A percentile compares a stretch with the other conserved stretches of the same genome.
These are phyloP conservation scores for Mycena olivaceomarginata DNA, from an alignment of 768 basidiomycete genomes.

Conservation along the genomic window DNA sequence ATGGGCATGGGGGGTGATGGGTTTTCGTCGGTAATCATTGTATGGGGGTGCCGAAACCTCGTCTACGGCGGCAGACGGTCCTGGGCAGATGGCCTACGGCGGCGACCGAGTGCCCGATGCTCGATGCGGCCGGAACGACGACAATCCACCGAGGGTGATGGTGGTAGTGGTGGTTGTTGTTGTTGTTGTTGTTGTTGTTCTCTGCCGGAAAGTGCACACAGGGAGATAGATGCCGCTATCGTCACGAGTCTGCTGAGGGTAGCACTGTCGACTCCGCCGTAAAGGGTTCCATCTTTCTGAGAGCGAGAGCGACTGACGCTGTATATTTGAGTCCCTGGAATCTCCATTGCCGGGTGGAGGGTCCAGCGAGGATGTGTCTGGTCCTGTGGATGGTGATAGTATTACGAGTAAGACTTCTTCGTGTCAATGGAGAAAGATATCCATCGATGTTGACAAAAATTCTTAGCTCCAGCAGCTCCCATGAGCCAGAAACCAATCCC, in stretches of 20 bases:
- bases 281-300: conserved; percentile 15
- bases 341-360: conserved; percentile 16
- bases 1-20: too few relatives aligned
- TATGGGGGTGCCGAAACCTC: too few relatives aligned
- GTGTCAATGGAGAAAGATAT: conserved; percentile 14
- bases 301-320: background rate
- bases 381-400: conserved; percentile 17
- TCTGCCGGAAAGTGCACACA: conserved; percentile 23
- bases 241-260: conserved; percentile 19
- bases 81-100: too few relatives aligned
- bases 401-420: conserved; percentile 14
- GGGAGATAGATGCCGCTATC: conserved; percentile 20
- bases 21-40: too few relatives aligned
- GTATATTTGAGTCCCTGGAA: conserved; percentile 23
- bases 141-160: too few relatives aligned
- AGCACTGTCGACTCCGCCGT: conserved; percentile 18
- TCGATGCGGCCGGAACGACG: too few relatives aligned
- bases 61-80: too few relatives aligned
- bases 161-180: too few relatives aligned
- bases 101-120: too few relatives aligned
- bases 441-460: conserved; percentile 16
- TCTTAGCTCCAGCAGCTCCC: conserved; percentile 16
- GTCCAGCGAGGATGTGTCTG: conserved; percentile 15
- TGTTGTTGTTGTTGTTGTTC: too few relatives aligned
- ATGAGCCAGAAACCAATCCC: conserved; percentile 15